Percentiles rank a stretch among this genome's conserved stretches.
These are phyloP conservation scores for Fagus crenata DNA, from an alignment of 306 rosid genomes.

Conservation along the genomic window DNA sequence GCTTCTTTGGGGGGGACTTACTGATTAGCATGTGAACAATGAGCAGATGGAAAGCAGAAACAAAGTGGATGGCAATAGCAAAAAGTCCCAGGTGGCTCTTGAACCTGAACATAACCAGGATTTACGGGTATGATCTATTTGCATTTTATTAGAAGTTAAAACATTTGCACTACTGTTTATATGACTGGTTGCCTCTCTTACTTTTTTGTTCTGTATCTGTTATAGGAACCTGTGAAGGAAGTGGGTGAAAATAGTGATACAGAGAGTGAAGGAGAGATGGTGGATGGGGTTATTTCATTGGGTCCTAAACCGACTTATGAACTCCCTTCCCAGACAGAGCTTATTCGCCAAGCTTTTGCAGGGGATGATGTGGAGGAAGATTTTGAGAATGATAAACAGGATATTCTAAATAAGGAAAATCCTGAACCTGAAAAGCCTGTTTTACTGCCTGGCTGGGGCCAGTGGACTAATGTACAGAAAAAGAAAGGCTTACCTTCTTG, in stretches of 20 bases:
- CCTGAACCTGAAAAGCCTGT: conserved; percentile 90
- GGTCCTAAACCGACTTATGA: conserved; percentile 60
- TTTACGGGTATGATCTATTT: conserved; percentile 45
- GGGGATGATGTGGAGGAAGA: conserved; percentile 89
- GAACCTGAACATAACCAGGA: conserved; percentile 37
- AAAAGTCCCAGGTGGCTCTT: conserved; percentile 35
- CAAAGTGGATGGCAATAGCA: conserved; percentile 30
- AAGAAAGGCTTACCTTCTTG: conserved; percentile 85
- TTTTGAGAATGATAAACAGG: conserved; percentile 72
- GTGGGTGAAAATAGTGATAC: conserved; percentile 62
- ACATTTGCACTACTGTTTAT: background rate
- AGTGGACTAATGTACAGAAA: conserved; percentile 80
- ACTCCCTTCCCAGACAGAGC: conserved; percentile 93
- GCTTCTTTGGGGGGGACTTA: background rate
- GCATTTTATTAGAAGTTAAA: background rate
- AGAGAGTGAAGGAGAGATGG: conserved; percentile 75
- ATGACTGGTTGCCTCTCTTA: conserved; percentile 21
- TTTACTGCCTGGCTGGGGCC: conserved; percentile 95
- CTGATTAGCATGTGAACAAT: conserved; percentile 19
- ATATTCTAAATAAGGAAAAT: conserved; percentile 68
- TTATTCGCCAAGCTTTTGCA: conserved; percentile 78
- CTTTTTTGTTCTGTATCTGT: conserved; percentile 11
- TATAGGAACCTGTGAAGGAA: conserved; percentile 51
- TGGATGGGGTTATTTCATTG: conserved; percentile 66
- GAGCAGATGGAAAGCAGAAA: conserved; percentile 59